Evolutionary conservation across 2,329 filamentous ascomycete species (phyloP).

Genomic region (Pseudogymnoascus sp.): DNA sequence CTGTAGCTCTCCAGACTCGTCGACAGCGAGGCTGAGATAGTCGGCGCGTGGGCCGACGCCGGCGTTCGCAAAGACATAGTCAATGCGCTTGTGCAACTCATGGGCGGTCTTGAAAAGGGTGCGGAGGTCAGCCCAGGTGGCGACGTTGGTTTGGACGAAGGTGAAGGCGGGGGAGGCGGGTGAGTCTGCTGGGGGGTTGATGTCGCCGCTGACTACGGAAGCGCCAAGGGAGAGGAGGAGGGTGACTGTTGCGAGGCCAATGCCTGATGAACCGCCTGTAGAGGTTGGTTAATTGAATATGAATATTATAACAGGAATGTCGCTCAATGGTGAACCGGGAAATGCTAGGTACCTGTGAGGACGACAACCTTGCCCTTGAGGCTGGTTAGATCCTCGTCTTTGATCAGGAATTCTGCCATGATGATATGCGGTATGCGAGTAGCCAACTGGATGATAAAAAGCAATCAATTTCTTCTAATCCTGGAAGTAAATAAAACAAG

Average conservation of each 20-base stretch:
- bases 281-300: slow-evolving; percentile 12
- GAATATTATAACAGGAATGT: slow-evolving; percentile 7
- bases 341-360: slow-evolving; percentile 37
- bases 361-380: slow-evolving; percentile 44
- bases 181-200: slow-evolving; percentile 34
- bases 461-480: slow-evolving; percentile 10
- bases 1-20: slow-evolving; percentile 40
- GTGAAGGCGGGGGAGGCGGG: slow-evolving; percentile 24
- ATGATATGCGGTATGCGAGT: slow-evolving; percentile 10
- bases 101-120: slow-evolving; percentile 44
- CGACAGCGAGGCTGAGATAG: slow-evolving; percentile 39
- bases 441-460: slow-evolving; percentile 9
- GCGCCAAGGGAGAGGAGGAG: slow-evolving; percentile 45
- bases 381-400: slow-evolving; percentile 34
- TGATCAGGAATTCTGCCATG: slow-evolving; percentile 39
- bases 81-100: slow-evolving; percentile 22
- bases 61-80: slow-evolving; percentile 37
- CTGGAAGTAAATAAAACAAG: slow-evolving; percentile 11
- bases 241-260: slow-evolving; percentile 47
- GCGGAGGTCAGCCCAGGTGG: slow-evolving; percentile 40
- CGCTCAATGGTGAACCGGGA: not conserved
- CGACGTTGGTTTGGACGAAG: slow-evolving; percentile 33
- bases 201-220: slow-evolving; percentile 46
- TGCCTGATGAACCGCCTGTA: slow-evolving; percentile 49
- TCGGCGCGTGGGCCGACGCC: slow-evolving; percentile 40